Evolutionary conservation across 495 filamentous ascomycete species (phyloP), one percentile per base, ranked within the genome.

Genomic region (Jackrogersella multiformis): DNA sequence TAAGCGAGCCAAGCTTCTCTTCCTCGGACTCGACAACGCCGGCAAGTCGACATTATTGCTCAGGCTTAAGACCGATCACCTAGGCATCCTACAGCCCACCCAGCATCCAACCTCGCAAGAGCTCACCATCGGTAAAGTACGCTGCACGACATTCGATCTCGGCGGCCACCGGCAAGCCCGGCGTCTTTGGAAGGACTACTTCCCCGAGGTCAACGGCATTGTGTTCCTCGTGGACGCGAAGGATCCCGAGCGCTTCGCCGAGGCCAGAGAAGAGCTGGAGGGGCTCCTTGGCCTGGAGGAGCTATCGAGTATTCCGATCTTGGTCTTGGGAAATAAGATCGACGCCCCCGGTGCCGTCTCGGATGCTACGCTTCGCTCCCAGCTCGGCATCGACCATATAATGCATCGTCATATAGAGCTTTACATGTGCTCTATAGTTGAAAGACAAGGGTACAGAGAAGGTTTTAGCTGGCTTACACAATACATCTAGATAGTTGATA

Each of bases 241-340:
- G n/a, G 61, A 64, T 9, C 30, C 6, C 15, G 51, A 45, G 26
- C 61, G 61, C 1, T 39, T 64, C 51, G 38, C 13, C 9, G 61
- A 64, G 30, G 52, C 38, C 1, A 49, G 38, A 5, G 51, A 42
- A 5, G 61, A 64, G 61, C 34, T 64, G n/a, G 10, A 28, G 5
- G 42, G 1, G 0, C 61, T 64, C 0, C 61, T 64, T 36, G 20
- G 12, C 2, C 5, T 26, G 16, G 28, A 56, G 30, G 41, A 45
- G 52, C 2, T 56, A 1, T 1, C 5, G 13, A 2, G 15, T 13
- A 38, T 64, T 15, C 52, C 61, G 0, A n/a, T 64, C 10, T 2
- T 56, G 30, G n/a, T 64, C 1, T 26, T 64, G 9, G 61, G 61
- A 4, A 64, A 64, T 23, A 64, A 64, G 30, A 56, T 51, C 41